Evolutionary conservation across 768 basidiomycete species (phyloP), one percentile per base, ranked within the genome.

Genomic region (Roridomyces roridus): DNA sequence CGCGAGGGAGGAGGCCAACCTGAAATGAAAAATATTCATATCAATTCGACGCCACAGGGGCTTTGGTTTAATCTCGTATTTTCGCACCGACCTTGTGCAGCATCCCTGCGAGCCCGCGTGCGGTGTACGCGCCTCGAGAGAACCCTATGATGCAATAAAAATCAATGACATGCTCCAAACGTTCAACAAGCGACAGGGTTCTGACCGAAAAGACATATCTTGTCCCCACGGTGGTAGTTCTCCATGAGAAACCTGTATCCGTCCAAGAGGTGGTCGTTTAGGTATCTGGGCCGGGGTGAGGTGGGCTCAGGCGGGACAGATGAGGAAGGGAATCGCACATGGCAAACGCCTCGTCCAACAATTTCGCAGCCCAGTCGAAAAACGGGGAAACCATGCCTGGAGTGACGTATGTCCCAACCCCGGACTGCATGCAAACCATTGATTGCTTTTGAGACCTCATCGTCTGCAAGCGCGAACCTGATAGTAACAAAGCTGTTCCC

Each of bases 171-270:
- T 34, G 2, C 20, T 24, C 62, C 18, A 68, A 43, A 41, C 34
- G 45, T n/a, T n/a, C n/a, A 56, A 57, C 65, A 31, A 35, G 34
- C 4, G 18, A 41, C 7, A 20, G 23, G 24, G 18, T 6, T 31
- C n/a, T n/a, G n/a, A 64, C 88, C 89, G 54, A 91, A 91, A 20
- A 92, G 70, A 65, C 86, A 91, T 28, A 92, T 82, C 68, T 80
- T 89, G 67, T 91, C 90, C 1, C 91, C 92, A 0, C 72, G 63
- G n/a, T 74, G 76, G 67, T 88, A 91, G 64, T 88, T 92, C 58
- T 88, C 80, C 91, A 93, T 92, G 48, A 93, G 72, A 69, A 87
- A 63, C 34, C 73, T 76, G 70, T 93, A 94, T 0, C 92, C 92
- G 9, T 82, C 86, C 72, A 85, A 82, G 21, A 92, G 86, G 70